These are phyloP conservation scores for Larix kaempferi DNA, from an alignment of 75 land plant genomes.

Conservation along the genomic window DNA sequence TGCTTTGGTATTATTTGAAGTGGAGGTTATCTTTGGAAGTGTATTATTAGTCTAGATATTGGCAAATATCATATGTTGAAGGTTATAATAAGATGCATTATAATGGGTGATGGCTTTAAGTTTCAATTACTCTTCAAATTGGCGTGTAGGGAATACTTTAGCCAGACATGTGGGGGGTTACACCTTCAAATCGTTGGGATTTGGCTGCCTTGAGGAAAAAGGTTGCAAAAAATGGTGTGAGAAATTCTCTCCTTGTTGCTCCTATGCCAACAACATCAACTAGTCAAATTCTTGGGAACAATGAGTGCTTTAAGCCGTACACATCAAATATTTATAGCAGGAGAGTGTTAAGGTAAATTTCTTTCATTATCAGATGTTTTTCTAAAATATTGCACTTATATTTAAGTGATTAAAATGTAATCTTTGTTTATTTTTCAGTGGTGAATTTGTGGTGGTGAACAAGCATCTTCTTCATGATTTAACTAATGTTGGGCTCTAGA, in stretches of 20 bases:
- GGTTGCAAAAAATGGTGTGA: constrained; percentile 64
- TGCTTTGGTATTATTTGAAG: neutral
- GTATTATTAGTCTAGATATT: neutral
- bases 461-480: constrained; percentile 94
- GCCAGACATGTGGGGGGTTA: constrained; percentile 96
- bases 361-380: neutral
- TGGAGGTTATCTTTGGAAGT: neutral
- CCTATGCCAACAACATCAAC: constrained; percentile 99
- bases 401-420: neutral
- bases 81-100: neutral
- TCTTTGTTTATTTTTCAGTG: constrained; percentile 38
- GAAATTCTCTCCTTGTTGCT: constrained; percentile 90
- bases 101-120: no score
- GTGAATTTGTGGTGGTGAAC: constrained; percentile 98
- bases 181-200: constrained; percentile 86
- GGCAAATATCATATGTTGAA: neutral
- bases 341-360: constrained; percentile 76
- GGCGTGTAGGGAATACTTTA: constrained; percentile 74
- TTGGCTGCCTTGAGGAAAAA: constrained; percentile 61
- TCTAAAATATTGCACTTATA: neutral
- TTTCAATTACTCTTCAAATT: neutral
- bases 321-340: constrained; percentile 96
- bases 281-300: constrained; percentile 95
- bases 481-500: constrained; percentile 91
- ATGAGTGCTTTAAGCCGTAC: constrained; percentile 98